A percentile compares a stretch with the other conserved stretches of the same genome.
phyloP scores from a whole-genome alignment of 2,329 filamentous ascomycete genomes.

The Botryosphaeria dothidea region DNA sequence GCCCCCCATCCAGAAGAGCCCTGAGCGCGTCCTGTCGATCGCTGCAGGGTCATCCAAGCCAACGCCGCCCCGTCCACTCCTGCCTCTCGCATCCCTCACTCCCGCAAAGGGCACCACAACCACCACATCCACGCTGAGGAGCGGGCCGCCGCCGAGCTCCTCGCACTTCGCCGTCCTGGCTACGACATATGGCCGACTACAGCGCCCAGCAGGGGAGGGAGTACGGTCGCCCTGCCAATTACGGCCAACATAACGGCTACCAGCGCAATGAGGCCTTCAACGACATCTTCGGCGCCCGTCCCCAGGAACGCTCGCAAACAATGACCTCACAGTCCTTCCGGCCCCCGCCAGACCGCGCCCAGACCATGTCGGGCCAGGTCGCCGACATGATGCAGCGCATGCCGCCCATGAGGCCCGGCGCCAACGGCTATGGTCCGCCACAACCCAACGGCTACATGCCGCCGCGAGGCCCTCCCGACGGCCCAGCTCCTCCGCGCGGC shows the following conservation, averaged over 20 bases:
- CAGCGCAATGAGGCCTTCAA: constrained; percentile 94
- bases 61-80: constrained; percentile 14
- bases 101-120: neutral
- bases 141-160: constrained; percentile 16
- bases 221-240: constrained; percentile 53
- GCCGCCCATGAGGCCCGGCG: constrained; percentile 60
- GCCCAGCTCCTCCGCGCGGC: constrained; percentile 31
- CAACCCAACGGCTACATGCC: constrained; percentile 29
- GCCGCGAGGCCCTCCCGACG: constrained; percentile 38
- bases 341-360: constrained; percentile 68
- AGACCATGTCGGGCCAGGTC: constrained; percentile 60
- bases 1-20: neutral
- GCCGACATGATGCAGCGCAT: constrained; percentile 61
- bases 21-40: constrained; percentile 15
- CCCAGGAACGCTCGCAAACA: constrained; percentile 85
- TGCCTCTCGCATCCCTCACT: constrained; percentile 14
- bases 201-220: constrained; percentile 62
- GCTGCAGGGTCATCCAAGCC: constrained; percentile 13
- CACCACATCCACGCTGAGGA: constrained; percentile 11
- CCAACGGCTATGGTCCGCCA: constrained; percentile 41
- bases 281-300: constrained; percentile 91
- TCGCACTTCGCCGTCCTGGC: constrained; percentile 17
- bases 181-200: constrained; percentile 61
- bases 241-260: constrained; percentile 55
- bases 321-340: constrained; percentile 80